Percentiles rank a stretch among this genome's conserved stretches.
phyloP scores from a whole-genome alignment of 192 early-diverging fungal genomes.

The Backusella circina region DNA sequence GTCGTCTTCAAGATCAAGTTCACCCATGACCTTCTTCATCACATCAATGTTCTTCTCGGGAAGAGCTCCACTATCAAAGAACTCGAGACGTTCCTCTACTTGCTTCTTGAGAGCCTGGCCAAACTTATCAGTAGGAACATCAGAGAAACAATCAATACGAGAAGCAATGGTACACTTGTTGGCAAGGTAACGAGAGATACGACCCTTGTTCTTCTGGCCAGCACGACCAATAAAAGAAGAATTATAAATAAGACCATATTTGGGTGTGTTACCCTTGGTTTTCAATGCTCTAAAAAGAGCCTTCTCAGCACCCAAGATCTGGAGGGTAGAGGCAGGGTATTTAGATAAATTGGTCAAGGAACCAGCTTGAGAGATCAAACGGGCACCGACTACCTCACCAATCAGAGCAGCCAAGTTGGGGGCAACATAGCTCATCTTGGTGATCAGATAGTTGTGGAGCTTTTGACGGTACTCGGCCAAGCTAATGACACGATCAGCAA shows the following conservation, averaged over 20 bases:
- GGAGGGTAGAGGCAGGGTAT: conserved; percentile 95
- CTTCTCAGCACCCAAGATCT: conserved; percentile 98
- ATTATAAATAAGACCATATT: conserved; percentile 97
- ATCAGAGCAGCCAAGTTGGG: conserved; percentile 95
- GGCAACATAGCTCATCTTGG: conserved; percentile 94
- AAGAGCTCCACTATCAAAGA: conserved; percentile 87
- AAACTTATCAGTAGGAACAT: conserved; percentile 81
- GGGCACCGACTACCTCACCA: conserved; percentile 95
- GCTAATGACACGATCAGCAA: conserved; percentile 87
- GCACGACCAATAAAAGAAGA: conserved; percentile 94
- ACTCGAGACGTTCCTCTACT: conserved; percentile 92
- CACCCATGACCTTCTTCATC: conserved; percentile 83
- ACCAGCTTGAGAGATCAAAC: conserved; percentile 94
- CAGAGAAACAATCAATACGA: conserved; percentile 93
- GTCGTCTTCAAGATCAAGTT: conserved; percentile 47
- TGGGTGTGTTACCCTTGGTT: conserved; percentile 94
- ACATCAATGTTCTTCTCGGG: conserved; percentile 94
- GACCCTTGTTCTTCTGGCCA: conserved; percentile 95
- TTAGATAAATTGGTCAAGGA: conserved; percentile 96
- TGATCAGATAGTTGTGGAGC: conserved; percentile 86
- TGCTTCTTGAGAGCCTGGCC: conserved; percentile 91
- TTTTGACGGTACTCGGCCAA: conserved; percentile 92
- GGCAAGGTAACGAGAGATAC: conserved; percentile 96
- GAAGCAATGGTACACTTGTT: conserved; percentile 98
- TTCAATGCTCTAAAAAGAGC: conserved; percentile 97